Conservation (phyloP, 2,329 filamentous ascomycete genomes). For the Lecanicillium sp. region DNA sequence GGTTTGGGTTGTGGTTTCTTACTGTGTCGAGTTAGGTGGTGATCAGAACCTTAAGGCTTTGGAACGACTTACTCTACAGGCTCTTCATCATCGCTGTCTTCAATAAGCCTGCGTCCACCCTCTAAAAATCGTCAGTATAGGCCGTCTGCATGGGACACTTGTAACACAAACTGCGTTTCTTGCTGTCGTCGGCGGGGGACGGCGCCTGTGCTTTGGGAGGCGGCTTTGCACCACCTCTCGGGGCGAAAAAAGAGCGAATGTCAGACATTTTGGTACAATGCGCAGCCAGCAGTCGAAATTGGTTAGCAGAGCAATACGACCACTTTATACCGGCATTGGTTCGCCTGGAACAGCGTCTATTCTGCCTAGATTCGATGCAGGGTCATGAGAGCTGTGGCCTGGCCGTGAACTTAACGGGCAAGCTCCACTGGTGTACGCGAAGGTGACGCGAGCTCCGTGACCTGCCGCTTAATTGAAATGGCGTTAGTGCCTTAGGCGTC, state of each 20-base stretch:
- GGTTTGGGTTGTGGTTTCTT: constrained; percentile 48
- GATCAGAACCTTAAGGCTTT: background rate
- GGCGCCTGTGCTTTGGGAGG: constrained; percentile 41
- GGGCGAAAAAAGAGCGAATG: constrained; percentile 84
- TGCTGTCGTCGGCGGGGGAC: constrained; percentile 38
- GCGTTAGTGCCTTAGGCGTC: constrained; percentile 14
- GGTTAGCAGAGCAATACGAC: too few species aligned
- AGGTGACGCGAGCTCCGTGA: constrained; percentile 37
- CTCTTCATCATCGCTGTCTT: constrained; percentile 76
- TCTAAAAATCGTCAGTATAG: constrained; percentile 25
- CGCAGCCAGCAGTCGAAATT: too few species aligned
- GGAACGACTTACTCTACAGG: constrained; percentile 35
- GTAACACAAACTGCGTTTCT: constrained; percentile 14
- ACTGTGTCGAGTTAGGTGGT: constrained; percentile 24
- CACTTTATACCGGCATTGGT: constrained; percentile 15
- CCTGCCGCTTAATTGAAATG: constrained; percentile 22
- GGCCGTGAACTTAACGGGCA: constrained; percentile 25
- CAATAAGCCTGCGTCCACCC: constrained; percentile 57
- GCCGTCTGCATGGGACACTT: background rate
- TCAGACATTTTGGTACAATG: constrained; percentile 59
- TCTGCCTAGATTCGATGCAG: constrained; percentile 6
- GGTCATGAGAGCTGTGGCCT: constrained; percentile 18
- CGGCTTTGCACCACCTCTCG: constrained; percentile 53
- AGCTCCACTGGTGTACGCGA: constrained; percentile 26
- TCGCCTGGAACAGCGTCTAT: constrained; percentile 1